Conservation (phyloP, 805 yeast genomes). For the Vanderwaltozyma yarrowii region DNA sequence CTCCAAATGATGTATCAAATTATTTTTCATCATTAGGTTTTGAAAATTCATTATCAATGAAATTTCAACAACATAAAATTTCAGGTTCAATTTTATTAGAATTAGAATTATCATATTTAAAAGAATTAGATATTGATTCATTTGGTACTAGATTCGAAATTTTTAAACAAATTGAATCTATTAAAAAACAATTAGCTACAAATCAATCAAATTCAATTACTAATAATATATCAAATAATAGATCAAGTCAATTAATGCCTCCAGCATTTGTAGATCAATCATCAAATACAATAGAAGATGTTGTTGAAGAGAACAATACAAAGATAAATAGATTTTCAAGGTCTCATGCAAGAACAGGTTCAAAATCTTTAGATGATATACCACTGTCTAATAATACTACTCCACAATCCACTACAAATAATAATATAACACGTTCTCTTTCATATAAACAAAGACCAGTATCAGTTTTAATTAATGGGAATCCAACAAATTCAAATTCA, state of each 20-base stretch:
- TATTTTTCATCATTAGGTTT: conserved; percentile 67
- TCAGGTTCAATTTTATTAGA: conserved; percentile 79
- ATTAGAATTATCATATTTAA: conserved; percentile 73
- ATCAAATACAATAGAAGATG: background rate
- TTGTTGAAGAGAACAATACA: background rate
- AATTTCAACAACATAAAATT: conserved; percentile 78
- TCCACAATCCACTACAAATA: background rate
- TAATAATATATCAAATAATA: background rate
- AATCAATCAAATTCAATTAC: no score
- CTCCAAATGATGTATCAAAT: conserved; percentile 72
- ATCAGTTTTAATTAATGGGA: conserved; percentile 4
- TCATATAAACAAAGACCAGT: conserved; percentile 6
- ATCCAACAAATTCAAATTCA: background rate
- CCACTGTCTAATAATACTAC: background rate
- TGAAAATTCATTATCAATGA: conserved; percentile 56
- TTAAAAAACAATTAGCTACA: conserved; percentile 23
- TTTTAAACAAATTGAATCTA: conserved; percentile 72
- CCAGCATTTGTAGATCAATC: background rate
- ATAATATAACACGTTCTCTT: background rate
- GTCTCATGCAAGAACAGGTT: conserved; percentile 12
- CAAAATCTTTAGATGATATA: conserved; percentile 10
- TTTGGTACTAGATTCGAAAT: conserved; percentile 94
- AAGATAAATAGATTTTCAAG: background rate
- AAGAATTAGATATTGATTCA: conserved; percentile 82
- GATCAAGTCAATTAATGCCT: conserved; percentile 27